Evolutionary conservation across 352 stramenopile genomes (phyloP).

Genomic region (Pythium rishiriense): DNA sequence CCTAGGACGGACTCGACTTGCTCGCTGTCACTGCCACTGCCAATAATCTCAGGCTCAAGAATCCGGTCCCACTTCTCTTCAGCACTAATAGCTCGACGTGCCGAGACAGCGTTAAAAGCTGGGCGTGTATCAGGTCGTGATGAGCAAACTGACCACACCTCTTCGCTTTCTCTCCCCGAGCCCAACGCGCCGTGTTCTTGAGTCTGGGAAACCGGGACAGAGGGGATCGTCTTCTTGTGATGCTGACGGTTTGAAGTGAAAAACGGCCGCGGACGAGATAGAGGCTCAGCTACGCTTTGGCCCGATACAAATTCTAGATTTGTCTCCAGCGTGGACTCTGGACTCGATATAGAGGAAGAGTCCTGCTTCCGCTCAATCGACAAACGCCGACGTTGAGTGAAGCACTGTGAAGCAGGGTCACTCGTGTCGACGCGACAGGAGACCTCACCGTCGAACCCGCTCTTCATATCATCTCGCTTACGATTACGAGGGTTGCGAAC

Average conservation of each 20-base stretch:
- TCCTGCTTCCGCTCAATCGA: neutral
- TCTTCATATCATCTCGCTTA: conserved; percentile 51
- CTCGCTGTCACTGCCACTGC: conserved; percentile 23
- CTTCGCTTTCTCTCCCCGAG: conserved; percentile 18
- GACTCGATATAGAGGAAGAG: too few relatives aligned
- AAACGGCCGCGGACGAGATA: conserved; percentile 11
- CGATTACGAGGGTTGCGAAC: conserved; percentile 57
- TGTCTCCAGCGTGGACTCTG: neutral
- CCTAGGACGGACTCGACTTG: neutral
- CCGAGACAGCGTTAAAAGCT: conserved; percentile 18
- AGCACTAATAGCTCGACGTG: conserved; percentile 24
- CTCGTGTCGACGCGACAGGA: conserved; percentile 45
- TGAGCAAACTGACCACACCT: conserved; percentile 1
- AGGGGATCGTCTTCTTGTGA: neutral
- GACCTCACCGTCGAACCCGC: conserved; percentile 72
- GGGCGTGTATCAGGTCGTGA: neutral
- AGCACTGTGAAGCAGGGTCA: conserved; percentile 7
- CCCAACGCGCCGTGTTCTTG: neutral
- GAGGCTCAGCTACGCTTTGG: neutral
- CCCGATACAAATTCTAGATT: neutral
- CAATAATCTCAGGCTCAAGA: conserved; percentile 40
- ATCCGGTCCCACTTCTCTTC: conserved; percentile 84
- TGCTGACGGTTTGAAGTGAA: conserved; percentile 16
- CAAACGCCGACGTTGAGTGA: conserved; percentile 9
- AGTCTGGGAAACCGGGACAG: neutral